Evolutionary conservation across 805 yeast species (phyloP).

Genomic region (Myxozyma lipomycoides): DNA sequence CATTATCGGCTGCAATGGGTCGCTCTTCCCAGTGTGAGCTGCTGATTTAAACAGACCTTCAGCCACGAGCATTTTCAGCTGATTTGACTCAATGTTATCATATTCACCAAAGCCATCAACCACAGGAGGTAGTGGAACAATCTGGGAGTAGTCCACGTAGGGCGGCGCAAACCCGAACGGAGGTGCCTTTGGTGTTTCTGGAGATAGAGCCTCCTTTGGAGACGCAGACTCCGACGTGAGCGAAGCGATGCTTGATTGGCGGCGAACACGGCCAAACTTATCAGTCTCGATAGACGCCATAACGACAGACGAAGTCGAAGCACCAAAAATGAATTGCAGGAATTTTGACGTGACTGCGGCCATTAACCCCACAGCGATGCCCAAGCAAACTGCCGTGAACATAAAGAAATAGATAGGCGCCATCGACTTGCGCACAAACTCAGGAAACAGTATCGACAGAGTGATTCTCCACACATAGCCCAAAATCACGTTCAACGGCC

Average conservation of each 20-base stretch:
- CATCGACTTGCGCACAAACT: slow-evolving; percentile 3
- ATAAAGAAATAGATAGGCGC: slow-evolving; percentile 24
- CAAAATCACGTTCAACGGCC: slow-evolving; percentile 19
- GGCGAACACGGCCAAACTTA: not conserved
- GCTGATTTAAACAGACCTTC: not conserved
- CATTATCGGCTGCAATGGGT: not conserved
- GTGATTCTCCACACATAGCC: not conserved
- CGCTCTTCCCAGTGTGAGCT: not conserved
- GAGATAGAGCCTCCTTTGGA: not conserved
- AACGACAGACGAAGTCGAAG: not conserved
- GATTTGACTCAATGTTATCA: not conserved
- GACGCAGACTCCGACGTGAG: not conserved
- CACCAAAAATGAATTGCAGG: slow-evolving; percentile 16
- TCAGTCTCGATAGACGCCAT: not conserved
- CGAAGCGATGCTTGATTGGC: not conserved
- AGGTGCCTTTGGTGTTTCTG: not conserved
- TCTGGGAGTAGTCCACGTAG: not conserved
- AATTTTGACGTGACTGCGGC: slow-evolving; percentile 14
- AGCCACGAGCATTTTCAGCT: not conserved
- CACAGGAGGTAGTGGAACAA: not conserved
- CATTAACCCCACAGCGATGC: slow-evolving; percentile 17
- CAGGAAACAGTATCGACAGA: slow-evolving; percentile 10
- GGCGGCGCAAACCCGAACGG: not conserved
- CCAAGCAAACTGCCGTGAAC: slow-evolving; percentile 20
- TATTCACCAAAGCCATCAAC: not conserved